These are phyloP conservation scores for Candida sp. DNA, from an alignment of 1,139 yeast species.

Conservation along the genomic window DNA sequence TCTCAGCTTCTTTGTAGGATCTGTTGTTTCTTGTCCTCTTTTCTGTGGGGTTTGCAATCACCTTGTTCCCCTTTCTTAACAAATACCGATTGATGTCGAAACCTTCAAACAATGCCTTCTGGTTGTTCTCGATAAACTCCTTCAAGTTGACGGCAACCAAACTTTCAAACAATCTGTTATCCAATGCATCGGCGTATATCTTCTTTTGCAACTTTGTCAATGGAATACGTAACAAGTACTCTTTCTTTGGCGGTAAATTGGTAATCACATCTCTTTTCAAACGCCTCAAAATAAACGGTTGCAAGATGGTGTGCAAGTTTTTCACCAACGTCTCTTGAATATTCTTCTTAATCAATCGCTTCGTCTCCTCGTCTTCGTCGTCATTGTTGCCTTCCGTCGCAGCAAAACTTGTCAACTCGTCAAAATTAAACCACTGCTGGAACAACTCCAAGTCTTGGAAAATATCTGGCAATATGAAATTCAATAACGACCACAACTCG, in stretches of 20 bases:
- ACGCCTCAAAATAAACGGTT: conserved; percentile 86
- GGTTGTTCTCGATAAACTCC: conserved; percentile 46
- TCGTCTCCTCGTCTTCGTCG: conserved; percentile 32
- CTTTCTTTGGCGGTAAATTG: conserved; percentile 85
- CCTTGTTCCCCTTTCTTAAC: conserved; percentile 1
- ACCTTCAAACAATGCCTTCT: conserved; percentile 24
- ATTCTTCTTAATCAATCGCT: conserved; percentile 58
- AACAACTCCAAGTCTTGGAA: conserved; percentile 89
- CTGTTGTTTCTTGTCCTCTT: conserved; percentile 9
- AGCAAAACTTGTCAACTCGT: conserved; percentile 49
- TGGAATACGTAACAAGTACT: conserved; percentile 78
- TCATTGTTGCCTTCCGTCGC: conserved; percentile 34
- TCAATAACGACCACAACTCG: conserved; percentile 89
- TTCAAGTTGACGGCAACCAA: conserved; percentile 48
- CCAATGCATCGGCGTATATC: conserved; percentile 65
- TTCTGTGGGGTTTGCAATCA: neutral
- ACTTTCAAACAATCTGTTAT: conserved; percentile 43
- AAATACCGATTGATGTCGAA: conserved; percentile 44
- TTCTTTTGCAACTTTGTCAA: conserved; percentile 65
- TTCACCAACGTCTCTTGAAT: conserved; percentile 67
- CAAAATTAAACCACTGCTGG: conserved; percentile 93
- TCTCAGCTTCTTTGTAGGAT: conserved; percentile 27
- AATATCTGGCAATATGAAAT: conserved; percentile 90
- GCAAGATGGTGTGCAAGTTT: conserved; percentile 83
- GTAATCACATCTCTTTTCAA: conserved; percentile 73